A percentile compares a stretch with the other conserved stretches of the same genome.
Evolutionary conservation across 192 early-diverging fungal genomes (phyloP).

Genomic region (Entomortierella chlamydospora): DNA sequence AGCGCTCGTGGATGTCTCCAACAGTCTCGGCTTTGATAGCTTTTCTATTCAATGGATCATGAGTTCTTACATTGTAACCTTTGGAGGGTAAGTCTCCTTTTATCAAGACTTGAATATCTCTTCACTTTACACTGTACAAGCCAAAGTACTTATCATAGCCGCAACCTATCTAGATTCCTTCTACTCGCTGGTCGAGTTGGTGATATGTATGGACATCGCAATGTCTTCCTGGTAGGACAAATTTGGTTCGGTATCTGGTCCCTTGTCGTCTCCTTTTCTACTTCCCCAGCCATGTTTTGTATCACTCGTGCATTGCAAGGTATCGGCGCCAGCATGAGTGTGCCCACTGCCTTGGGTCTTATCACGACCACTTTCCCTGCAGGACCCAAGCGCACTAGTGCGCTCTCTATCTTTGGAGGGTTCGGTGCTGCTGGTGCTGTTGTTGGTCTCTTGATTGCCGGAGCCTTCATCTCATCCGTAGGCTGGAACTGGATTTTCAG

Average conservation of each 20-base stretch:
- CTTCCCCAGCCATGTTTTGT: slow-evolving; percentile 43
- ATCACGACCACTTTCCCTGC: slow-evolving; percentile 44
- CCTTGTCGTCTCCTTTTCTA: slow-evolving; percentile 45
- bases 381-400: slow-evolving; percentile 41
- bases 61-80: slow-evolving; percentile 44
- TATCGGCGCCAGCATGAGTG: slow-evolving; percentile 48
- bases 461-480: slow-evolving; percentile 33
- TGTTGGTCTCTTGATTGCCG: slow-evolving; percentile 48
- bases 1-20: slow-evolving; percentile 35
- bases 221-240: slow-evolving; percentile 42
- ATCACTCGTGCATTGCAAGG: slow-evolving; percentile 53
- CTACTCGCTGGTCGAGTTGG: slow-evolving; percentile 50
- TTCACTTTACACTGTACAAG: too few relatives aligned
- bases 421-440: slow-evolving; percentile 47
- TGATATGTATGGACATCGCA: slow-evolving; percentile 54
- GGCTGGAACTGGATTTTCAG: slow-evolving; percentile 56
- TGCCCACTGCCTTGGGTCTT: slow-evolving; percentile 47
- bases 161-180: slow-evolving; percentile 22
- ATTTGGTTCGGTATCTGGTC: slow-evolving; percentile 51
- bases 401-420: slow-evolving; percentile 48
- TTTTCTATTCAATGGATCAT: slow-evolving; percentile 42
- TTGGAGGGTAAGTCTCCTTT: slow-evolving; percentile 28
- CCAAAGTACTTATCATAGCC: too few relatives aligned
- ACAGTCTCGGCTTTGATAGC: slow-evolving; percentile 27
- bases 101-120: too few relatives aligned